Base-by-base conservation (phyloP, 2,329 filamentous ascomycete genomes). In the Apiospora kogelbergensis region DNA sequence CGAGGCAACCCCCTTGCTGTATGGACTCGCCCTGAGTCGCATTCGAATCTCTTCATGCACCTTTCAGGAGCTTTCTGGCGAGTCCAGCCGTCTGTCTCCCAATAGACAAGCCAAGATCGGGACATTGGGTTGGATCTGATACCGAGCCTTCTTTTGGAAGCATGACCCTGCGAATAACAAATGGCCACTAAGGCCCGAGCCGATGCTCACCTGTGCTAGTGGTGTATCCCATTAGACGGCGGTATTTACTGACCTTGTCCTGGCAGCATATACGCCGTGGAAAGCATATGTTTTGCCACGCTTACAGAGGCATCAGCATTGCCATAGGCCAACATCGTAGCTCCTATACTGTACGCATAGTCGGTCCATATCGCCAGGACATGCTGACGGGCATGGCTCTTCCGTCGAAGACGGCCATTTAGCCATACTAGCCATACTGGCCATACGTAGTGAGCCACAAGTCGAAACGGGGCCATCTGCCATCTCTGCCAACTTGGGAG, bases 1-100 rank as follows among this genome's bases (percentile, higher is more conserved):
- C 53, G 13, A 60, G 53, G 53, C 30, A 60, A 37, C 22, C 53
- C 53, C 53, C 30, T 60, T 60, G 53, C 53, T 37, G 53, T 60
- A 60, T 60, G 53, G 53, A 60, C 30, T 60, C 26, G 30, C 13
- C 17, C 53, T 37, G 53, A 37, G 53, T 60, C 30, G 53, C 33
- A 60, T 37, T 60, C 48, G 26, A 60, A 60, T 33, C 53, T 60
- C 53, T 60, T 60, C 53, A 60, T 60, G 53, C 53, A 60, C 30
- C 53, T n/a, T 60, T 60, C 53, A 60, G 53, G 53, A 60, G 53
- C 30, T 37, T 60, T 60, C 53, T 60, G 53, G 53, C 22, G 53
- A 20, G 30, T 60, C 53, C 30, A 60, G 26, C 20, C 30, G 15
- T n/a, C 53, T 22, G 30, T 60, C 53, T 60, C 30, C 53, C 53